These are phyloP conservation scores for Paramecium caudatum DNA, from an alignment of 73 alveolate genomes.

Conservation along the genomic window DNA sequence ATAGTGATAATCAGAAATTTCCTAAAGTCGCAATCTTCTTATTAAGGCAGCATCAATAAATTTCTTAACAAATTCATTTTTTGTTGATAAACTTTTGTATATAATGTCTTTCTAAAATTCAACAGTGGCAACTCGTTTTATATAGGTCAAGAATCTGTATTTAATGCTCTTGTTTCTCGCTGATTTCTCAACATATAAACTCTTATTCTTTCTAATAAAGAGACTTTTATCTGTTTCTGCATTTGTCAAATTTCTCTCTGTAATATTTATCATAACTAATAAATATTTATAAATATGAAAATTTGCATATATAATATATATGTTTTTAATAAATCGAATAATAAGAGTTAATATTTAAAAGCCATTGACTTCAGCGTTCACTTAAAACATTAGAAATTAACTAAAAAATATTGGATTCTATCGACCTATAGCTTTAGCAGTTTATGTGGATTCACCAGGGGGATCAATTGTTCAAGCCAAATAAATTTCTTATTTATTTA, in stretches of 20 bases:
- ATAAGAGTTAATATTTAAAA: constrained; percentile 19
- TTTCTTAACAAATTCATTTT: not conserved
- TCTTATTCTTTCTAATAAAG: too few relatives aligned
- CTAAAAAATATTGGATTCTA: not conserved
- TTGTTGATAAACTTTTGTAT: not conserved
- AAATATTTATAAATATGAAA: too few relatives aligned
- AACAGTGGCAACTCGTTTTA: not conserved
- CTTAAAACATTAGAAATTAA: not conserved
- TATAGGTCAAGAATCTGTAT: not conserved
- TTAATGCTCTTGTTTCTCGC: not conserved
- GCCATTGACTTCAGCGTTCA: constrained; percentile 13
- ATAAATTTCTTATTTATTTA: not conserved
- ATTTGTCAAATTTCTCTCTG: too few relatives aligned
- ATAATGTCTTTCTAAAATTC: not conserved
- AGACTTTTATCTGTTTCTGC: too few relatives aligned
- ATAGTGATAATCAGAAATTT: too few relatives aligned
- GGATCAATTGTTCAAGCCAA: constrained; percentile 51
- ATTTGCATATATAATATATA: too few relatives aligned
- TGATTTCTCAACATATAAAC: not conserved
- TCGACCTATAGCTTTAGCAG: not conserved
- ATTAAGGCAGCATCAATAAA: too few relatives aligned
- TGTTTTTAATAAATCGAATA: not conserved
- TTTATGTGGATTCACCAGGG: constrained; percentile 16
- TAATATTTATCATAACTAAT: too few relatives aligned
- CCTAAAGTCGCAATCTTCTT: too few relatives aligned